Evolutionary conservation across 2,329 filamentous ascomycete species (phyloP), one percentile per base, ranked within the genome.

Genomic region (Akanthomyces dipterigenus): DNA sequence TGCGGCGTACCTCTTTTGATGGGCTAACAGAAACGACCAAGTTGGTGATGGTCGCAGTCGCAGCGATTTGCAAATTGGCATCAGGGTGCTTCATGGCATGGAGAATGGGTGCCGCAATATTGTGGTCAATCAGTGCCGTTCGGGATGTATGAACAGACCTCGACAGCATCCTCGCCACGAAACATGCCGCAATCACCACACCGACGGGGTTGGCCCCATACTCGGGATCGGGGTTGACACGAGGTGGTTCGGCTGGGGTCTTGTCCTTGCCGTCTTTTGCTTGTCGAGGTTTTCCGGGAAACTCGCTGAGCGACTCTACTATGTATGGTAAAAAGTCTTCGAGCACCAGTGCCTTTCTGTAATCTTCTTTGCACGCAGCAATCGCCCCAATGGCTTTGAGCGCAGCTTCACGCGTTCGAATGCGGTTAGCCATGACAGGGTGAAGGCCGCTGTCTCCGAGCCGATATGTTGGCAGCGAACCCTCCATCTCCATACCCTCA

Each of bases 1-100:
- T 5, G 7, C 12, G 8, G 79, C 87, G 78, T 73, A 93, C 91
- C 72, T 91, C 87, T 73, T 91, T 88, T 85, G 97, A 92, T 1
- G 95, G 93, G 70, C 93, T 97, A 67, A 96, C 90, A 64, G 96
- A 91, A 51, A 92, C 80, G 6, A 96, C 83, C 54, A 99, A 75
- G 72, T 99, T 99, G 67, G 88, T 91, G 43, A 96, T 84, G 7
- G 89, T 88, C 40, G 89, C 88, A 0, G 91, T 96, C 6, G 93
- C 91, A 54, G 92, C 91, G 70, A 95, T 88, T 70, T 93, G 89
- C 5, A 98, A 87, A 57, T 93, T 87, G 36, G 91, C 76, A 66
- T 95, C 85, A 7, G 82, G 80, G 72, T 95, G 89, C 62, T 81
- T 85, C 65, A 98, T 80, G 50, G 97, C 84, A 34, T 80, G 79